These are phyloP conservation scores for Aspergillus latus DNA, from an alignment of 2,329 filamentous ascomycete species.

Conservation along the genomic window DNA sequence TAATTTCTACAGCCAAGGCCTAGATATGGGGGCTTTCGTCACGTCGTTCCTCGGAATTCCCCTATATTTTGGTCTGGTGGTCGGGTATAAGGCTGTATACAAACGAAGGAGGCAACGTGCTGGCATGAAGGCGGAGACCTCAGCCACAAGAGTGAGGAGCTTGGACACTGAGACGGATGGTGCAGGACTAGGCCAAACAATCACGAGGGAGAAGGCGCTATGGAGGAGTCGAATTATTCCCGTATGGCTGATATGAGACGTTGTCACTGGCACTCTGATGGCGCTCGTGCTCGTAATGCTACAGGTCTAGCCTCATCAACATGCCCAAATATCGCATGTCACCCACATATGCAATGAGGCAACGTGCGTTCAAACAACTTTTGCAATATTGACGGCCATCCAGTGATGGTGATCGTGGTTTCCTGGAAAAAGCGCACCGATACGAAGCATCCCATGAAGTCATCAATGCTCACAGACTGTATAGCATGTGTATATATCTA, in stretches of 20 bases:
- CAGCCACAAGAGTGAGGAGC: slow-evolving; percentile 54
- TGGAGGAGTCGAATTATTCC: slow-evolving; percentile 7
- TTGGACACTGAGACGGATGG: slow-evolving; percentile 1
- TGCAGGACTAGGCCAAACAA: not conserved
- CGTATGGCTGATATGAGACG: slow-evolving; percentile 13
- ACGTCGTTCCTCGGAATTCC: slow-evolving; percentile 75
- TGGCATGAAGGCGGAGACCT: slow-evolving; percentile 62
- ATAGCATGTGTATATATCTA: not conserved
- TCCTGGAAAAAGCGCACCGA: not conserved
- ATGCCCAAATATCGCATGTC: not conserved
- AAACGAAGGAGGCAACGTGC: slow-evolving; percentile 52
- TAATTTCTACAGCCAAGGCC: slow-evolving; percentile 47
- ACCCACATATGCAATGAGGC: not conserved
- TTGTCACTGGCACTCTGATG: not conserved
- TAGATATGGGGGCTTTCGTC: slow-evolving; percentile 71
- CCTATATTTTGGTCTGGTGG: slow-evolving; percentile 66
- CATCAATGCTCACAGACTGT: not conserved
- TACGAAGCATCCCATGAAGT: not conserved
- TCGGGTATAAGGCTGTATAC: slow-evolving; percentile 62
- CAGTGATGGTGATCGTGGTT: not conserved
- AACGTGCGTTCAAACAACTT: not conserved
- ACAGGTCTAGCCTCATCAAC: not conserved
- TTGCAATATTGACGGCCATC: not conserved
- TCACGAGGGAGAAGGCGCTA: not conserved
- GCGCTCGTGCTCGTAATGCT: not conserved